Base-by-base conservation (phyloP, 495 filamentous ascomycete genomes). In the Trichoderma orchidacearum region DNA sequence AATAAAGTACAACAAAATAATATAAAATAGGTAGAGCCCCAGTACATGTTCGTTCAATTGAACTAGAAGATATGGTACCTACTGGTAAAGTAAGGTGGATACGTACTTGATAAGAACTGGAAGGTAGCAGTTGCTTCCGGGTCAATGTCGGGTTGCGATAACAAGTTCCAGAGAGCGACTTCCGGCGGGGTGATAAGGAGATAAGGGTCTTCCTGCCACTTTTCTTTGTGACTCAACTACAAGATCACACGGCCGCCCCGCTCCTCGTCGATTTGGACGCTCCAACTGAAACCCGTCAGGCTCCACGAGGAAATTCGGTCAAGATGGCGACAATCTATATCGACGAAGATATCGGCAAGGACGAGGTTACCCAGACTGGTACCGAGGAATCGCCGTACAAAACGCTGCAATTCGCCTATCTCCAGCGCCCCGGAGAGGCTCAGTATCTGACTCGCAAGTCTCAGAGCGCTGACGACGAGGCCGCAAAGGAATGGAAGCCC, bases 321-420 rank as follows among this genome's bases (percentile, higher is more conserved):
- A 71, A 70, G 23, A 48, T 63, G 60, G 58, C 63, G 67, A 78
- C 71, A 70, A 77, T 85, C 68, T 89, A 90, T 71, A 78, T 94
- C 60, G 89, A 94, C 75, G 84, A 89, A 64, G 83, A 87, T 61
- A 75, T 76, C 58, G 90, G 90, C 56, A 72, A 75, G 57, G 89
- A 95, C 75, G 82, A 83, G 59, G 68, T 67, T 17, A 69, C 81
- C 50, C 78, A 80, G 48, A 76, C 80, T 61, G 90, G 90, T 59
- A 76, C 83, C 58, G 78, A 91, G 67, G 66, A 74, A 59, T 79
- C 80, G 58, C 87, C 90, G 25, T 95, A 83, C 80, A 89, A 94
- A 75, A 81, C 85, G 5, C 78, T 95, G 18, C 68, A 84, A 45
- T 83, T 84, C 63, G 90, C 89, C 34, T 84, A 88, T 63, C 73